Conservation (phyloP, 768 basidiomycete genomes). For the Pisolithus tinctorius region DNA sequence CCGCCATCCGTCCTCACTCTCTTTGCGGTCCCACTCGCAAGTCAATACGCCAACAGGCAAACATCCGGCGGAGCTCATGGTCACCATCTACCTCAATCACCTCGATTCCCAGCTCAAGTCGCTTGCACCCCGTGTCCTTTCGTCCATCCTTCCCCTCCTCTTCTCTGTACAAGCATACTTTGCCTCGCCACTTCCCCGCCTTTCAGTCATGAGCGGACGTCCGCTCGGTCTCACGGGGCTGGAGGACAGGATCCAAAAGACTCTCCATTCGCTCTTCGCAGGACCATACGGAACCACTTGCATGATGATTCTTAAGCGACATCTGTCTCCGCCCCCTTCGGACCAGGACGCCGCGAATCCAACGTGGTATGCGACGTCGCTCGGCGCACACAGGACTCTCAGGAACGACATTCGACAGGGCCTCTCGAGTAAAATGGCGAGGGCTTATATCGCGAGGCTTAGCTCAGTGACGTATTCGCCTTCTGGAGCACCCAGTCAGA, state of each 20-base stretch:
- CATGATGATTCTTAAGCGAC: slow-evolving; percentile 52
- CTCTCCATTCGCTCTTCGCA: slow-evolving; percentile 48
- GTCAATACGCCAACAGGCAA: slow-evolving; percentile 25
- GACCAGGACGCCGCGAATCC: slow-evolving; percentile 16
- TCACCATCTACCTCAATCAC: slow-evolving; percentile 57
- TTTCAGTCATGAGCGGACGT: slow-evolving; percentile 44
- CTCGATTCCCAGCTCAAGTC: slow-evolving; percentile 55
- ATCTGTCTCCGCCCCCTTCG: slow-evolving; percentile 44
- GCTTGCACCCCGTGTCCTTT: slow-evolving; percentile 48
- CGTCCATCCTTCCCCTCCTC: slow-evolving; percentile 60
- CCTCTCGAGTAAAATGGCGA: slow-evolving; percentile 54
- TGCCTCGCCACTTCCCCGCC: slow-evolving; percentile 58
- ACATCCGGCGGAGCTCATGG: slow-evolving; percentile 59
- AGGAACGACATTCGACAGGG: slow-evolving; percentile 58
- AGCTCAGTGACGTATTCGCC: slow-evolving; percentile 46
- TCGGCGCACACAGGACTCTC: slow-evolving; percentile 57
- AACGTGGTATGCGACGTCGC: slow-evolving; percentile 33
- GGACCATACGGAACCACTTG: slow-evolving; percentile 63
- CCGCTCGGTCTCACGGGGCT: slow-evolving; percentile 25
- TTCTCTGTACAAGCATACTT: slow-evolving; percentile 64
- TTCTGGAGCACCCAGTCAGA: slow-evolving; percentile 52
- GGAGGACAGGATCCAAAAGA: slow-evolving; percentile 54
- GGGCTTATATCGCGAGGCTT: slow-evolving; percentile 56
- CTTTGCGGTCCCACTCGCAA: slow-evolving; percentile 37
- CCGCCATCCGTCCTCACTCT: slow-evolving; percentile 57